Evolutionary conservation across 306 rosid genomes (phyloP), one percentile per base, ranked within the genome.

Genomic region (Spatholobus suberectus): DNA sequence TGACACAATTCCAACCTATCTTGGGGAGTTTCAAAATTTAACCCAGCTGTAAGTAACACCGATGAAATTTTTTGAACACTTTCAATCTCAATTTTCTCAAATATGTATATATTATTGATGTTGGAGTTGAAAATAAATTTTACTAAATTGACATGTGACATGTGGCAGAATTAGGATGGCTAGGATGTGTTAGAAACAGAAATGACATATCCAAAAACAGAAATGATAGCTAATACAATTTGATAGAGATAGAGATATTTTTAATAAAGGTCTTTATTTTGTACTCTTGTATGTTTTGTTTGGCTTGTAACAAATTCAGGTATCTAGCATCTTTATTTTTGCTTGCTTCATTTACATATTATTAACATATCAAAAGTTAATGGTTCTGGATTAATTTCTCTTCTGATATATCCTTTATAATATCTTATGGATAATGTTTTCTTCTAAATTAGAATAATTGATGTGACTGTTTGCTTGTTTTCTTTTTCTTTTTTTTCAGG

Each of bases 1-100:
- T 46, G 89, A 77, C 68, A 63, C 91, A 55, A 80, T 92, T 82
- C 94, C 94, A 52, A 80, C 91, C 14, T 70, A 85, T 24, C 73
- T 92, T 41, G 91, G 88, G 72, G 92, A 85, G 67, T 84, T 68
- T 81, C 72, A 5, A 27, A 9, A 26, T 40, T 86, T 92, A 83
- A 18, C 27, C 2, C 90, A 82, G 49, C 59, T 92, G 92, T 92
- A 83, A 90, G 92, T 78, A 72, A 14, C 23, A 20, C 55, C 54
- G 20, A 24, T 21, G 23, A 14, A 14, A 44, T 54, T 54, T 6
- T 54, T 20, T 20, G 5, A 51, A 21, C 62, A 54, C 26, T 20
- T 54, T 54, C 20, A 51, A 18, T 20, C 4, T 54, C 3, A 18
- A 18, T 18, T 54, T 8, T 20, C 5, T 4, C 4, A 51, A n/a